Percentiles rank a stretch among this genome's conserved stretches.
phyloP scores from a whole-genome alignment of 169 alveolate species.

The Plasmodium fragile region DNA sequence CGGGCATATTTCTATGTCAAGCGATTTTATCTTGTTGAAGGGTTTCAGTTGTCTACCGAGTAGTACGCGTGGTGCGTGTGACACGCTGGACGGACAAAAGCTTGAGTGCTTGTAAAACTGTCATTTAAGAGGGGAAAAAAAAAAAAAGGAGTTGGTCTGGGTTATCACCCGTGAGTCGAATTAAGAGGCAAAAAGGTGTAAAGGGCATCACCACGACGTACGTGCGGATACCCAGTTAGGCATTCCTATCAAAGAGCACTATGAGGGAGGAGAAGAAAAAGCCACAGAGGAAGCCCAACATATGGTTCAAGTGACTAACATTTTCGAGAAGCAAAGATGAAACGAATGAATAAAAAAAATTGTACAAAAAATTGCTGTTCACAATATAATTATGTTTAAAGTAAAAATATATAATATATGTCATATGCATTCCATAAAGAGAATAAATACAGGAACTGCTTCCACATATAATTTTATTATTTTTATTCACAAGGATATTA shows the following conservation, averaged over 20 bases:
- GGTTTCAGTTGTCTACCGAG: not conserved
- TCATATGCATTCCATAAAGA: conserved; percentile 71
- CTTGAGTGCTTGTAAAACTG: not conserved
- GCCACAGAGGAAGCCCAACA: conserved; percentile 60
- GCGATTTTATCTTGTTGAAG: not conserved
- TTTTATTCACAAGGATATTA: not conserved
- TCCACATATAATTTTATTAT: conserved; percentile 69
- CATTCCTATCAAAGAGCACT: conserved; percentile 38
- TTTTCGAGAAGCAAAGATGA: conserved; percentile 66
- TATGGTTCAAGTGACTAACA: conserved; percentile 69
- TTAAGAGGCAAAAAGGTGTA: not conserved
- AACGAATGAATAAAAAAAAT: conserved; percentile 67
- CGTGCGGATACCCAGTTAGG: not conserved
- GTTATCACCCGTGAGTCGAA: not conserved
- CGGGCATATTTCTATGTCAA: not conserved
- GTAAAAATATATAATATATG: conserved; percentile 59
- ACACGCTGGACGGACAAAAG: not conserved
- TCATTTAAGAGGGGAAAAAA: not conserved
- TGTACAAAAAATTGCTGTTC: conserved; percentile 37
- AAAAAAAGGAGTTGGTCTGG: not conserved
- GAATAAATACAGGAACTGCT: conserved; percentile 72
- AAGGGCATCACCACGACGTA: not conserved
- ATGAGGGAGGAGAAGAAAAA: conserved; percentile 41
- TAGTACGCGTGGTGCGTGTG: not conserved
- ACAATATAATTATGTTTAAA: conserved; percentile 55